Evolutionary conservation across 2,329 filamentous ascomycete species (phyloP).

Genomic region (Fusarium keratoplasticum): DNA sequence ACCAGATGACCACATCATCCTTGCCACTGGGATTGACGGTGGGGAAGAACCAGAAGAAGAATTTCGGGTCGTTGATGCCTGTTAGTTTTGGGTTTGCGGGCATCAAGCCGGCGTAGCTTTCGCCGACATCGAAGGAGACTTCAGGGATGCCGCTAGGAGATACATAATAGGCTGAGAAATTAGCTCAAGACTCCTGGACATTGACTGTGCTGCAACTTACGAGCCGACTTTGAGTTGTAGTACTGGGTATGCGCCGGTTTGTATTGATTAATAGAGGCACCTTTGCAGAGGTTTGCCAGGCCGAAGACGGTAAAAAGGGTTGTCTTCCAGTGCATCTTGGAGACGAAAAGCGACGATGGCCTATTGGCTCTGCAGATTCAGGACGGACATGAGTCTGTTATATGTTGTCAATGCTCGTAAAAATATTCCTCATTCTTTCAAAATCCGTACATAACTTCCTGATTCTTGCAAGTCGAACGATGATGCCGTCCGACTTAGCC

Average conservation of each 20-base stretch:
- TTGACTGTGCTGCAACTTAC: background rate
- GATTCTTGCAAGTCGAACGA: background rate
- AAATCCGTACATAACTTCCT: background rate
- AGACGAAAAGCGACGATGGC: background rate
- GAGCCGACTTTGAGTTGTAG: constrained; percentile 11
- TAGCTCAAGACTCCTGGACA: background rate
- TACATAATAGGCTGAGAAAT: background rate
- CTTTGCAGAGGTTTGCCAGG: background rate
- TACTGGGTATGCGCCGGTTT: background rate
- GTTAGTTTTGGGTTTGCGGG: constrained; percentile 15
- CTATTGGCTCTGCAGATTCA: background rate
- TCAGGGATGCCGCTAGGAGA: background rate
- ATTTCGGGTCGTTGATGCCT: constrained; percentile 24
- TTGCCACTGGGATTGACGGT: constrained; percentile 38
- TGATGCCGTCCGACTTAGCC: background rate
- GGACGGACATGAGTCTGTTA: background rate
- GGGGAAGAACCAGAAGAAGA: constrained; percentile 40
- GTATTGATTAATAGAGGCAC: background rate
- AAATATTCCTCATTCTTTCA: background rate
- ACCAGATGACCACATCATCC: constrained; percentile 38
- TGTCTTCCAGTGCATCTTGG: background rate
- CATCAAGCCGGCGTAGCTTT: constrained; percentile 12
- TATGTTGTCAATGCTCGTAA: background rate
- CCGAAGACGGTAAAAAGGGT: background rate
- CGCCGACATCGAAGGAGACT: constrained; percentile 16